A percentile compares a stretch with the other conserved stretches of the same genome.
These are phyloP conservation scores for Saprolegnia diclina DNA, from an alignment of 352 stramenopile species.

Conservation along the genomic window DNA sequence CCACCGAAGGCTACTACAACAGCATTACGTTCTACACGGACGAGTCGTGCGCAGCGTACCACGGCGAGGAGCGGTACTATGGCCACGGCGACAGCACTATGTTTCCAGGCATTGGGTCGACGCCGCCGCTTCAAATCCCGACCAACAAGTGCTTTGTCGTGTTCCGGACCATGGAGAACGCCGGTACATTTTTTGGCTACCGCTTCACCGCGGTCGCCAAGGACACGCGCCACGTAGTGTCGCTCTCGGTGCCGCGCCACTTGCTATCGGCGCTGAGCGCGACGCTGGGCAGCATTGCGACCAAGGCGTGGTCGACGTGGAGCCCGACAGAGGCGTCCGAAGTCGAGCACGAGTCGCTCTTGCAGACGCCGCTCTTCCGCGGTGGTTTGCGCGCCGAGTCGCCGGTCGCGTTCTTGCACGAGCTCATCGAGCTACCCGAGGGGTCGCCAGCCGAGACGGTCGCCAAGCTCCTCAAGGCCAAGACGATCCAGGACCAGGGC, in stretches of 20 bases:
- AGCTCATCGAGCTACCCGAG: conserved; percentile 42
- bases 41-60: conserved; percentile 40
- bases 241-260: conserved; percentile 57
- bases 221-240: conserved; percentile 32
- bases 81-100: conserved; percentile 61
- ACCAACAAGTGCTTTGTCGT: conserved; percentile 69
- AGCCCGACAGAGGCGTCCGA: conserved; percentile 45
- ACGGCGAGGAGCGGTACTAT: conserved; percentile 62
- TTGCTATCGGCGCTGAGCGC: conserved; percentile 42
- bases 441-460: conserved; percentile 42
- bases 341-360: conserved; percentile 42
- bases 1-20: conserved; percentile 82
- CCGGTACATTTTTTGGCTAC: conserved; percentile 74
- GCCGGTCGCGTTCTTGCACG: conserved; percentile 46
- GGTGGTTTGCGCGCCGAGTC: conserved; percentile 39
- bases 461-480: conserved; percentile 33
- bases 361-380: conserved; percentile 60
- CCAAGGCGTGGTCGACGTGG: conserved; percentile 36
- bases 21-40: conserved; percentile 86
- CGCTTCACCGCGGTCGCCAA: conserved; percentile 52
- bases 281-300: conserved; percentile 46
- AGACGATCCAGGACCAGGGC: conserved; percentile 2
- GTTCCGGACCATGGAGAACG: conserved; percentile 65
- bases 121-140: conserved; percentile 63
- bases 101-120: conserved; percentile 61